Evolutionary conservation across 495 filamentous ascomycete species (phyloP).

Genomic region (Penicillium roqueforti): DNA sequence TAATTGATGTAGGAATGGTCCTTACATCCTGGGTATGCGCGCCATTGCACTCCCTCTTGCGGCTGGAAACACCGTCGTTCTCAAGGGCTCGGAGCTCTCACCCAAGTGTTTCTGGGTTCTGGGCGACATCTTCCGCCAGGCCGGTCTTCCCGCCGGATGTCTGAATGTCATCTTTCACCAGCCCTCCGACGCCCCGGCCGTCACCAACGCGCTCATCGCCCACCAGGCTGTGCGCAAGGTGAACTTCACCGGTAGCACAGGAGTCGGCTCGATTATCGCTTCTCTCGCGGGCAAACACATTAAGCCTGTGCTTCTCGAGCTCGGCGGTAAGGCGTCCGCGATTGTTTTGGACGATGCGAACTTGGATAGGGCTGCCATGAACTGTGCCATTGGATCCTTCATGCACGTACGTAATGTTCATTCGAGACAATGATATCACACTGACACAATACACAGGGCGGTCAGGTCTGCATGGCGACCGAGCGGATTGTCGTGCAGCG

Average conservation of each 20-base stretch:
- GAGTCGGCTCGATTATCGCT: slow-evolving; percentile 53
- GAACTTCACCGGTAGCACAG: slow-evolving; percentile 59
- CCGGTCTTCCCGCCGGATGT: slow-evolving; percentile 61
- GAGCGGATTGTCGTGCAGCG: slow-evolving; percentile 83
- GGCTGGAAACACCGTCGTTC: slow-evolving; percentile 70
- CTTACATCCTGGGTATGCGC: slow-evolving; percentile 62
- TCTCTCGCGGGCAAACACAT: slow-evolving; percentile 50
- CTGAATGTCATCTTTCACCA: slow-evolving; percentile 55
- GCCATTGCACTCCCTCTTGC: slow-evolving; percentile 73
- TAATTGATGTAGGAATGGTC: slow-evolving; percentile 50
- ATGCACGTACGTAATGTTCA: slow-evolving; percentile 39
- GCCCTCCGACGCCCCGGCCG: slow-evolving; percentile 47
- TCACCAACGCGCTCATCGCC: slow-evolving; percentile 55
- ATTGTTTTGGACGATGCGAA: slow-evolving; percentile 59
- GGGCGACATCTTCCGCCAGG: slow-evolving; percentile 64
- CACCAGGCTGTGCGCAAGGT: slow-evolving; percentile 56
- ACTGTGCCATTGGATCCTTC: slow-evolving; percentile 50
- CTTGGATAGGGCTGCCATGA: slow-evolving; percentile 50
- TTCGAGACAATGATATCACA: neutral
- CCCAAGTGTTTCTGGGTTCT: slow-evolving; percentile 74
- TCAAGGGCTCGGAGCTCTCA: slow-evolving; percentile 74
- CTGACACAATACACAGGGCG: slow-evolving; percentile 39
- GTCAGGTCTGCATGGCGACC: slow-evolving; percentile 91
- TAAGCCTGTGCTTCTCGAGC: slow-evolving; percentile 59
- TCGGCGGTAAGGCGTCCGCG: slow-evolving; percentile 58